Percentiles rank a stretch among this genome's conserved stretches.
phyloP scores from a whole-genome alignment of 495 filamentous ascomycete species.

The Hamigera avellanea region DNA sequence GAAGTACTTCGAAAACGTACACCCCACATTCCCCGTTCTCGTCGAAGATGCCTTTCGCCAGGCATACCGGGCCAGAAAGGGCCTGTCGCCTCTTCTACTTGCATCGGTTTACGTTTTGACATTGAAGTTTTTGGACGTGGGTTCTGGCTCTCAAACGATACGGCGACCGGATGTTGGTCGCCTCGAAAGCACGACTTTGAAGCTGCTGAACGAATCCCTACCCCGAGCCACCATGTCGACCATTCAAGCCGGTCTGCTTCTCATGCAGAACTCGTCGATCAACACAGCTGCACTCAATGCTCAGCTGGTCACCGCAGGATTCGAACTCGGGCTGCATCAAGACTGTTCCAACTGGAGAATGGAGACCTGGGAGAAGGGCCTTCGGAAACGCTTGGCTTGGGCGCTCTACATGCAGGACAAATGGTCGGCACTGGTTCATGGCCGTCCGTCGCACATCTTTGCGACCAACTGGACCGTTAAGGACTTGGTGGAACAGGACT shows the following conservation, averaged over 20 bases:
- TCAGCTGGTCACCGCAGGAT: slow-evolving; percentile 49
- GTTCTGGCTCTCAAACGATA: slow-evolving; percentile 48
- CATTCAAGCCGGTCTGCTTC: slow-evolving; percentile 78
- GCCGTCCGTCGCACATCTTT: slow-evolving; percentile 44
- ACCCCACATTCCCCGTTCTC: slow-evolving; percentile 83
- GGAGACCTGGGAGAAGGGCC: slow-evolving; percentile 40
- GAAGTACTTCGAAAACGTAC: slow-evolving; percentile 78
- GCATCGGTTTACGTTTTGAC: slow-evolving; percentile 86
- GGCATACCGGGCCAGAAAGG: slow-evolving; percentile 65
- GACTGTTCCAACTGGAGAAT: slow-evolving; percentile 45
- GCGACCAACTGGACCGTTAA: slow-evolving; percentile 46
- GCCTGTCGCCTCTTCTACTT: slow-evolving; percentile 73
- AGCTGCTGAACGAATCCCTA: slow-evolving; percentile 63
- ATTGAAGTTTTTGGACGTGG: slow-evolving; percentile 79
- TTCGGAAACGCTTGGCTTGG: slow-evolving; percentile 48
- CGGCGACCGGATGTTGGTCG: slow-evolving; percentile 62
- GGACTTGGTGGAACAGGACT: slow-evolving; percentile 41
- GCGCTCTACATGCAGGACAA: slow-evolving; percentile 50
- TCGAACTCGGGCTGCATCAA: slow-evolving; percentile 45
- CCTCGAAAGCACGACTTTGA: slow-evolving; percentile 67
- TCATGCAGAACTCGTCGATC: slow-evolving; percentile 79
- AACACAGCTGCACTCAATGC: slow-evolving; percentile 80
- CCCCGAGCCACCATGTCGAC: slow-evolving; percentile 83
- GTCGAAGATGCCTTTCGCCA: slow-evolving; percentile 81
- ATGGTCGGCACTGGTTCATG: slow-evolving; percentile 45